These are phyloP conservation scores for Gonium pectorale DNA, from an alignment of 139 green algal species.

Conservation along the genomic window DNA sequence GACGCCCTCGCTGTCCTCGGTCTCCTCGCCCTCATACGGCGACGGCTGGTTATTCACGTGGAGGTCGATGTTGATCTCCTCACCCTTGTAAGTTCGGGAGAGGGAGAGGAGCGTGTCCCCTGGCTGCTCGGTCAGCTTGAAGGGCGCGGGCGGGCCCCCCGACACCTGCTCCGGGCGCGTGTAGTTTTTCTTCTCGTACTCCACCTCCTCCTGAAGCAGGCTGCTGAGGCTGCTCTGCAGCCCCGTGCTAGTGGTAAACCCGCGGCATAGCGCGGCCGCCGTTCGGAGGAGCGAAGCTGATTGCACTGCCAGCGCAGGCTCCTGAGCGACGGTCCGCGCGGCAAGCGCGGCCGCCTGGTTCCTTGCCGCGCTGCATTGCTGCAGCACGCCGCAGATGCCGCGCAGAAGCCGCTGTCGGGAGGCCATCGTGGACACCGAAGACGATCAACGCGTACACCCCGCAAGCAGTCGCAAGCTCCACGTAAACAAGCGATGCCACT, in stretches of 20 bases:
- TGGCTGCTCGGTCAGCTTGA: conserved; percentile 58
- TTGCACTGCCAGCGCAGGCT: too few relatives aligned
- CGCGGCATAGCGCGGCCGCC: not conserved
- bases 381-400: conserved; percentile 17
- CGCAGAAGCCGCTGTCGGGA: not conserved
- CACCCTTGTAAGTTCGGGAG: conserved; percentile 47
- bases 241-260: not conserved
- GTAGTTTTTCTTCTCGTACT: conserved; percentile 63
- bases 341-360: too few relatives aligned
- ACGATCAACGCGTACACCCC: too few relatives aligned
- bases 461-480: too few relatives aligned
- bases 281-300: conserved; percentile 19
- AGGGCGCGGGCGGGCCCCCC: conserved; percentile 57
- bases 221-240: not conserved
- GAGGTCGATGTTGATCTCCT: conserved; percentile 68
- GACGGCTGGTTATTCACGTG: conserved; percentile 61
- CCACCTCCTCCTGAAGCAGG: conserved; percentile 47
- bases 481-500: too few relatives aligned
- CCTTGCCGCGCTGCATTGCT: too few relatives aligned
- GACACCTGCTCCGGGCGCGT: conserved; percentile 48
- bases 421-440: conserved; percentile 12
- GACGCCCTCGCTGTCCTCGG: conserved; percentile 23
- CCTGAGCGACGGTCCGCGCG: too few relatives aligned
- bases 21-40: conserved; percentile 36
- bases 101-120: conserved; percentile 71